These are phyloP conservation scores for Pseudocercospora cruenta DNA, from an alignment of 2,329 filamentous ascomycete species.

Conservation along the genomic window DNA sequence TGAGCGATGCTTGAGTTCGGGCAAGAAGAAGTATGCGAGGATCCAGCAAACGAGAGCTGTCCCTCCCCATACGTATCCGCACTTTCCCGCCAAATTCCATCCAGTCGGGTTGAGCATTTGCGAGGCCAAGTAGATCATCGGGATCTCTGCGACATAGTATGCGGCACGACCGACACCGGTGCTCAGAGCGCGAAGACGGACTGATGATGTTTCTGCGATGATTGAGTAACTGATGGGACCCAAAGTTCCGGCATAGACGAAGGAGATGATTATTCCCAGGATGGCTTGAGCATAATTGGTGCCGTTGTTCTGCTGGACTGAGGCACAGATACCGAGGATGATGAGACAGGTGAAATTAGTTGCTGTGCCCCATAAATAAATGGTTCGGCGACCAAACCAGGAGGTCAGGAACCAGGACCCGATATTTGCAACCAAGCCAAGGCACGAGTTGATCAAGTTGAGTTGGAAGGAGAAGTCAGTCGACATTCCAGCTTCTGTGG, in stretches of 20 bases:
- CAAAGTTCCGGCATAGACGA: constrained; percentile 32
- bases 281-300: constrained; percentile 48
- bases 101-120: constrained; percentile 34
- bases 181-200: constrained; percentile 32
- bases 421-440: constrained; percentile 28
- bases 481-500: constrained; percentile 43
- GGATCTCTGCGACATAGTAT: constrained; percentile 34
- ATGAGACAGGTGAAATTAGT: constrained; percentile 41
- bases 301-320: constrained; percentile 18
- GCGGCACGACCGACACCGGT: constrained; percentile 33
- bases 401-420: constrained; percentile 38
- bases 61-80: constrained; percentile 53
- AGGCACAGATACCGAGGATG: constrained; percentile 31
- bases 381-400: constrained; percentile 43
- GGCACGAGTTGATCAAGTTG: constrained; percentile 34
- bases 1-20: constrained; percentile 51
- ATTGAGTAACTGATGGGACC: constrained; percentile 35
- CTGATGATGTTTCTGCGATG: constrained; percentile 35
- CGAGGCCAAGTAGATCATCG: constrained; percentile 28
- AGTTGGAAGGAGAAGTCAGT: constrained; percentile 42
- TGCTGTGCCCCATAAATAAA: constrained; percentile 40
- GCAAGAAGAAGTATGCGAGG: constrained; percentile 49
- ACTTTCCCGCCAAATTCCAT: constrained; percentile 49
- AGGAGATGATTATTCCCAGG: constrained; percentile 55
- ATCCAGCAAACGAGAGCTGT: constrained; percentile 49